Evolutionary conservation across 768 basidiomycete species (phyloP), one percentile per base, ranked within the genome.

Genomic region (Goffeauzyma gilvescens): DNA sequence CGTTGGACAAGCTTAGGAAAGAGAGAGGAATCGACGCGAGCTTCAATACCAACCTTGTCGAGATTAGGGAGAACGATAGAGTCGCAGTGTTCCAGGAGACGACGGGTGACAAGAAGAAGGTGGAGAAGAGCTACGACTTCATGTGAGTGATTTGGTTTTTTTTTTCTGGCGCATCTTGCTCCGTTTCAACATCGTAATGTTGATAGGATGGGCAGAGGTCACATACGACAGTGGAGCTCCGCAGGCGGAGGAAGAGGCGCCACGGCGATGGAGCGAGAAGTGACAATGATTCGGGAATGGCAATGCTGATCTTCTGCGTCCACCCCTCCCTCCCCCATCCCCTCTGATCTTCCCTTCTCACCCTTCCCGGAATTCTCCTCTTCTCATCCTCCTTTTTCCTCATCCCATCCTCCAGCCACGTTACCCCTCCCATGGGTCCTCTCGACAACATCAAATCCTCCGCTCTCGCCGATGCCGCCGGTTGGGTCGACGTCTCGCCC

Each of bases 381-480:
- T n/a, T n/a, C n/a, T n/a, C n/a, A n/a, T n/a, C n/a, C n/a, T n/a
- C n/a, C n/a, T n/a, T n/a, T n/a, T n/a, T n/a, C n/a, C n/a, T n/a
- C n/a, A n/a, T n/a, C n/a, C n/a, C n/a, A n/a, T n/a, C n/a, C n/a
- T n/a, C n/a, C 25, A 41, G 40, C 30, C 44, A 95, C 58, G 87
- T 73, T 45, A 72, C 76, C 1, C 89, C 89, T n/a, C 84, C 82
- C 8, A 85, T 85, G 83, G 85, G 85, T 2, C 82, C 89, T 18
- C 68, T 79, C 37, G 75, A 82, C 38, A 72, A 79, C 49, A 71
- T 93, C 51, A 63, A 63, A 51, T 47, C 48, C 17, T 59, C 57
- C 5, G 62, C 65, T 1, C 45, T 68, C 40, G 63, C 80, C 31
- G 85, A 95, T 60, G 70, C 71, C 27, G 72, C 72, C 20, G 90